phyloP scores from a whole-genome alignment of 805 yeast genomes.

The Teunomyces funiuensis region DNA sequence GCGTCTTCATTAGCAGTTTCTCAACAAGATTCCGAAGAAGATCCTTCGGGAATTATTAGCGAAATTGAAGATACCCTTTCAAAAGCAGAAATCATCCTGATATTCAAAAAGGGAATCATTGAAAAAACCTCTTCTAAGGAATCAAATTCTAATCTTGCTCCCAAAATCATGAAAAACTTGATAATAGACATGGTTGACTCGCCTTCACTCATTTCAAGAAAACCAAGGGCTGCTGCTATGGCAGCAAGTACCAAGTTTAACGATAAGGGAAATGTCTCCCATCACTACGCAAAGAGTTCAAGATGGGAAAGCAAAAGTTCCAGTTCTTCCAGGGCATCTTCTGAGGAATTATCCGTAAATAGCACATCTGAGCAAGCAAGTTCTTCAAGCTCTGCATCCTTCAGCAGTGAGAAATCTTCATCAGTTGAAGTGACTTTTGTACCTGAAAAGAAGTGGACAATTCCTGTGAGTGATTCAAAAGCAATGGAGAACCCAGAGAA shows the following conservation, averaged over 20 bases:
- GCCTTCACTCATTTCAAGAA: slow-evolving; percentile 5
- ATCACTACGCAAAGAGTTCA: neutral
- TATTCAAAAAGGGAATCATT: slow-evolving; percentile 22
- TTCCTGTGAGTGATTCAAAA: too few relatives aligned
- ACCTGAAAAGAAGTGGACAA: too few relatives aligned
- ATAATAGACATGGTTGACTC: slow-evolving; percentile 25
- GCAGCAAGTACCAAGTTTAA: slow-evolving; percentile 7
- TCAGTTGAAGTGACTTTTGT: too few relatives aligned
- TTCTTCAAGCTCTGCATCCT: neutral
- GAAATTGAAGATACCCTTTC: slow-evolving; percentile 12
- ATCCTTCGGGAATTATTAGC: neutral
- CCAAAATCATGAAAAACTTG: slow-evolving; percentile 14
- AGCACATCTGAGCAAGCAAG: neutral
- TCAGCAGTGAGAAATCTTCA: neutral
- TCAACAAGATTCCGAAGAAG: neutral
- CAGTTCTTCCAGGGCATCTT: neutral
- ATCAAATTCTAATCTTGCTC: slow-evolving; percentile 18
- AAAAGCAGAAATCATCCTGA: slow-evolving; percentile 19
- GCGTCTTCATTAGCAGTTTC: neutral
- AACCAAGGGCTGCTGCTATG: slow-evolving; percentile 11
- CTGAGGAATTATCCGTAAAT: neutral
- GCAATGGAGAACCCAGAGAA: too few relatives aligned
- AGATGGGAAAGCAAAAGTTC: neutral
- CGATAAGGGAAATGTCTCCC: neutral
- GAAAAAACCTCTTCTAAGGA: slow-evolving; percentile 2